Conservation (phyloP, 495 filamentous ascomycete genomes). For the Neurospora tetrasperma region DNA sequence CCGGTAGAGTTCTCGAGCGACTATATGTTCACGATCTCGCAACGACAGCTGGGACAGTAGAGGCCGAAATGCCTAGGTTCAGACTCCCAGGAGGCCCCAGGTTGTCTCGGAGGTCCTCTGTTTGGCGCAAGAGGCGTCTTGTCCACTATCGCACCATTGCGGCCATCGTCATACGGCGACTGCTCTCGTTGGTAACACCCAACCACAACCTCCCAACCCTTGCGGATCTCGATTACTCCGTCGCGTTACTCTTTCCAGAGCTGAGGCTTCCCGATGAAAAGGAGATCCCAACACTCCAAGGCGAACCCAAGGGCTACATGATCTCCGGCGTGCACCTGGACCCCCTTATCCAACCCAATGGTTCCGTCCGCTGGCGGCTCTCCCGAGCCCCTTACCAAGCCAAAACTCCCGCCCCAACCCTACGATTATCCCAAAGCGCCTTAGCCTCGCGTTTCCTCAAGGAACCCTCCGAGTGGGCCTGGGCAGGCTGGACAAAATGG, state of each 20-base stretch:
- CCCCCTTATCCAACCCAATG: slow-evolving; percentile 24
- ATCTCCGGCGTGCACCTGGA: slow-evolving; percentile 45
- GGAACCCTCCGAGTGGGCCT: slow-evolving; percentile 3
- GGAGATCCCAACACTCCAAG: background rate
- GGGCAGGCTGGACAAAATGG: slow-evolving; percentile 30
- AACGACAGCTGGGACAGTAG: slow-evolving; percentile 28
- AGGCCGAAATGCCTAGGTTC: slow-evolving; percentile 30
- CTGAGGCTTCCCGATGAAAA: slow-evolving; percentile 2
- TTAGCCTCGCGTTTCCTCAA: slow-evolving; percentile 2
- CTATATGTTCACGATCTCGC: slow-evolving; percentile 30
- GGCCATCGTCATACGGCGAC: slow-evolving; percentile 27
- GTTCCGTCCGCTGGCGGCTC: slow-evolving; percentile 28
- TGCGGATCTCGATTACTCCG: slow-evolving; percentile 23
- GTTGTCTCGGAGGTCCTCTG: slow-evolving; percentile 5
- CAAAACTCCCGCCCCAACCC: slow-evolving; percentile 11
- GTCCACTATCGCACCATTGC: slow-evolving; percentile 27
- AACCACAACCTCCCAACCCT: slow-evolving; percentile 15
- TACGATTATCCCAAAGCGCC: slow-evolving; percentile 3
- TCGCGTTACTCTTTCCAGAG: slow-evolving; percentile 28
- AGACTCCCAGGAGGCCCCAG: slow-evolving; percentile 5
- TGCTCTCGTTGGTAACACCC: slow-evolving; percentile 31
- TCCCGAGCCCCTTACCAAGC: slow-evolving; percentile 20
- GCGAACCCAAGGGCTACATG: slow-evolving; percentile 37
- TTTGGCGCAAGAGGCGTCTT: slow-evolving; percentile 18
- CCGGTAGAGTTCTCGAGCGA: slow-evolving; percentile 20